Evolutionary conservation across 305 asterid species (phyloP).

Genomic region (Fraxinus paxiana): DNA sequence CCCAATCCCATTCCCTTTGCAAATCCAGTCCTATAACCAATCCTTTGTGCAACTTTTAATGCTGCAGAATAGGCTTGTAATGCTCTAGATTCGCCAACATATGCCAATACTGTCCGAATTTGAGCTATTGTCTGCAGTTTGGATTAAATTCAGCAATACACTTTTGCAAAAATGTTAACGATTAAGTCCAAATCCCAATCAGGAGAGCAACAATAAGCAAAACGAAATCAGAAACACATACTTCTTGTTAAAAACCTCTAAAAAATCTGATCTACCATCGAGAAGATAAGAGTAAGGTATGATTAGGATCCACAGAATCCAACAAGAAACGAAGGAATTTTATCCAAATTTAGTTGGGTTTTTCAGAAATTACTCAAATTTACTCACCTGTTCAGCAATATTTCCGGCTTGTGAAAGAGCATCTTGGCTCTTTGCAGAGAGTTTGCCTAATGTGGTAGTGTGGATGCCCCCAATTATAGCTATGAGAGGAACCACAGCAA

Average conservation of each 20-base stretch:
- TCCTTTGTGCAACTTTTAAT: slow-evolving; percentile 62
- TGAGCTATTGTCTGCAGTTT: slow-evolving; percentile 74
- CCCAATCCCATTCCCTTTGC: slow-evolving; percentile 87
- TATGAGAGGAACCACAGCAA: slow-evolving; percentile 90
- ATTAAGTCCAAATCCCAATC: neutral
- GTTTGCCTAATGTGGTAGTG: slow-evolving; percentile 64
- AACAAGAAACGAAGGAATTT: neutral
- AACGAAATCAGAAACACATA: neutral
- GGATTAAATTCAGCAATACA: slow-evolving; percentile 17
- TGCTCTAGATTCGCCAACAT: slow-evolving; percentile 88
- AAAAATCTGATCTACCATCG: neutral
- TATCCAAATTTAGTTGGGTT: neutral
- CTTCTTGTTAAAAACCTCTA: neutral
- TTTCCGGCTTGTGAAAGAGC: slow-evolving; percentile 92
- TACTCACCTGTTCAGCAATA: slow-evolving; percentile 80
- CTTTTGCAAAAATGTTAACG: neutral
- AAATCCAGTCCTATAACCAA: slow-evolving; percentile 83
- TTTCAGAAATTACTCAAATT: neutral
- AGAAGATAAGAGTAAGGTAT: neutral
- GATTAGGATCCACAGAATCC: neutral
- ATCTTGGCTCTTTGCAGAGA: slow-evolving; percentile 83
- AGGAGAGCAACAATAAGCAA: neutral
- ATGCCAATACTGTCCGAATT: slow-evolving; percentile 82
- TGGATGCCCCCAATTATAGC: slow-evolving; percentile 90
- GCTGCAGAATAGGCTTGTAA: slow-evolving; percentile 73